Base-by-base conservation (phyloP, 176 grass and related monocot genomes). In the Canna indica region DNA sequence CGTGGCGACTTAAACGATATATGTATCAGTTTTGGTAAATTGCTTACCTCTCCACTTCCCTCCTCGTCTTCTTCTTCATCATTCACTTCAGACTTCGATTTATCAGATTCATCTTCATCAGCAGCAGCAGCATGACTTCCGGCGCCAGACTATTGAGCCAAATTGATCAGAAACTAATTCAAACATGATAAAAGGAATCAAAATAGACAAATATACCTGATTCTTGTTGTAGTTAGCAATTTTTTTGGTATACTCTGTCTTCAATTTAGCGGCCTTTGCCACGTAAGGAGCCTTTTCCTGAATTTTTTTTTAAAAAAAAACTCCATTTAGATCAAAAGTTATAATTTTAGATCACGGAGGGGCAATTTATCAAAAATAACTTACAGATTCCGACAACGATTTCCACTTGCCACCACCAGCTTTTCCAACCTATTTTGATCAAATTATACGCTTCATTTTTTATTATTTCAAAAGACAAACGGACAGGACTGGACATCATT, bases 401-500 rank as follows among this genome's bases (percentile, higher is more conserved):
- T 99, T 99, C 94, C 94, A 99, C 88, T 90, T 99, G 27, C 90
- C 89, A 59, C 89, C 94, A 1, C 86, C 94, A 0, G 89, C 94
- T 72, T 99, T 99, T 0, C 89, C 94, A 29, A 93, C 94, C 94
- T 99, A 70, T 67, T 61, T 66, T 25, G 5, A 57, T 24, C 47
- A 10, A 34, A n/a, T 24, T 31, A 52, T 11, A 2, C 11, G 5
- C 24, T 25, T 28, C 24, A 26, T 14, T 26, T 26, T 26, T 26
- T 2, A 11, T 25, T n/a, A 26, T 59, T 59, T 18, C 4, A 58
- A 58, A 27, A 58, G 11, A 58, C 0, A 1, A 52, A 52, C 12
- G 18, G 18, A 52, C 3, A 2, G 18, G 24, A 26, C 20, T 56
- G 26, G n/a, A 58, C 5, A 58, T 25, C 6, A 28, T 7, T 2